Percentiles rank a stretch among this genome's conserved stretches.
Evolutionary conservation across 176 grass and related monocot species (phyloP).

Genomic region (Bonia amplexicaulis): DNA sequence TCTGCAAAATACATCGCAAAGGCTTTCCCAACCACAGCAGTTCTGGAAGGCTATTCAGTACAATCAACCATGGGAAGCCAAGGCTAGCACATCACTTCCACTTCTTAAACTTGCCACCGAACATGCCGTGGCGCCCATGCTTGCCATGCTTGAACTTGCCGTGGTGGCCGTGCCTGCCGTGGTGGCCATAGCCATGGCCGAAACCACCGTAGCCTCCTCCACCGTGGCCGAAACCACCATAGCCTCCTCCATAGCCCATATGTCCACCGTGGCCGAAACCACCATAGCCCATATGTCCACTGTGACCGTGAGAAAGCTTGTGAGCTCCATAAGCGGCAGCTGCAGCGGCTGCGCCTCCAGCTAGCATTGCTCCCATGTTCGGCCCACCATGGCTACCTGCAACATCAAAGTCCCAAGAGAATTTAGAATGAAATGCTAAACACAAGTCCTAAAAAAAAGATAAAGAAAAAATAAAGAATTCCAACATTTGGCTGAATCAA

Average conservation of each 20-base stretch:
- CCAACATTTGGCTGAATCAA: not conserved
- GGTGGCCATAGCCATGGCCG: not conserved
- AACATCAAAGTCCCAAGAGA: not conserved
- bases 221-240: too few relatives aligned
- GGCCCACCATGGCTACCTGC: constrained; percentile 38
- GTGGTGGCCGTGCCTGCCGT: constrained; percentile 44
- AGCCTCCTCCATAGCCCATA: not conserved
- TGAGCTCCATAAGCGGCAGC: constrained; percentile 69
- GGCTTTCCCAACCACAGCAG: constrained; percentile 15
- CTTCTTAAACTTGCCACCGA: constrained; percentile 74
- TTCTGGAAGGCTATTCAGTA: constrained; percentile 30
- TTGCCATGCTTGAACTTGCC: constrained; percentile 46
- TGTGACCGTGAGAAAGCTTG: constrained; percentile 43
- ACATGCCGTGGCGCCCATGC: constrained; percentile 18
- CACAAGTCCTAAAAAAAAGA: not conserved
- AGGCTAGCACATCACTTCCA: constrained; percentile 54
- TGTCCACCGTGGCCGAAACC: constrained; percentile 15
- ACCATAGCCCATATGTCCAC: constrained; percentile 21
- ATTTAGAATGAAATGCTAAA: not conserved
- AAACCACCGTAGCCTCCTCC: not conserved
- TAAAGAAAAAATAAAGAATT: not conserved
- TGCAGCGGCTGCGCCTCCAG: constrained; percentile 61
- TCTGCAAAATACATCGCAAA: constrained; percentile 15
- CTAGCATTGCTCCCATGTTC: constrained; percentile 46
- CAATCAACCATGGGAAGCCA: not conserved